Percentiles rank a stretch among this genome's conserved stretches.
Evolutionary conservation across 768 basidiomycete genomes (phyloP).

Genomic region (Suillus plorans): DNA sequence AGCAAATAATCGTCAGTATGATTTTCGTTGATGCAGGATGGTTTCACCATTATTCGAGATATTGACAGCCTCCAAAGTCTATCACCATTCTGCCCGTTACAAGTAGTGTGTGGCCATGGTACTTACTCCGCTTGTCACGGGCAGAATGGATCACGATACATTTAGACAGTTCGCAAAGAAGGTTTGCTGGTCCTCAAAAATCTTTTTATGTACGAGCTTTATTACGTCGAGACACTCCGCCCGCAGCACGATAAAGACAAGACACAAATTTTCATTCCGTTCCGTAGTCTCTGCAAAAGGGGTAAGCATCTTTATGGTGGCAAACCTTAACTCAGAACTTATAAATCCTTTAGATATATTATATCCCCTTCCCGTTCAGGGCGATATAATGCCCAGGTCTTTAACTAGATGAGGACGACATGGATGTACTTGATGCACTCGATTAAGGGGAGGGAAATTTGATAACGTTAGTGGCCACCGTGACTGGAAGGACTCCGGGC

Average conservation of each 20-base stretch:
- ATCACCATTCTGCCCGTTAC: not conserved
- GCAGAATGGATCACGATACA: constrained; percentile 48
- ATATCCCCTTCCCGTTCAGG: constrained; percentile 58
- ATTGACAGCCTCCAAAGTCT: constrained; percentile 24
- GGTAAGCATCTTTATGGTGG: constrained; percentile 10
- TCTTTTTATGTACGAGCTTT: not conserved
- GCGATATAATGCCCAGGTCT: constrained; percentile 70
- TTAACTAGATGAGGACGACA: constrained; percentile 64
- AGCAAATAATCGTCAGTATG: constrained; percentile 32
- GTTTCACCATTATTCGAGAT: not conserved
- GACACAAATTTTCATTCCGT: constrained; percentile 44
- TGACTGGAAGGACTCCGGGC: too few relatives aligned
- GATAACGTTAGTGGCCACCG: too few relatives aligned
- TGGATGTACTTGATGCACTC: constrained; percentile 60
- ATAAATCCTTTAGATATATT: constrained; percentile 36
- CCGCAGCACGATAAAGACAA: constrained; percentile 27
- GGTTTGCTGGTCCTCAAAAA: constrained; percentile 34
- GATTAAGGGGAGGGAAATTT: constrained; percentile 56
- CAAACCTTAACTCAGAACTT: constrained; percentile 1
- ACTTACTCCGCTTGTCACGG: constrained; percentile 55
- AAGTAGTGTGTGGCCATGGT: too few relatives aligned
- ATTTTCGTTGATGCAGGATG: not conserved
- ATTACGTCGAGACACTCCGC: not conserved
- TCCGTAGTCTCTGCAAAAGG: constrained; percentile 51
- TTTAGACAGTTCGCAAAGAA: constrained; percentile 55